Base-by-base conservation (phyloP, 2,329 filamentous ascomycete genomes). In the Talaromyces atroroseus region DNA sequence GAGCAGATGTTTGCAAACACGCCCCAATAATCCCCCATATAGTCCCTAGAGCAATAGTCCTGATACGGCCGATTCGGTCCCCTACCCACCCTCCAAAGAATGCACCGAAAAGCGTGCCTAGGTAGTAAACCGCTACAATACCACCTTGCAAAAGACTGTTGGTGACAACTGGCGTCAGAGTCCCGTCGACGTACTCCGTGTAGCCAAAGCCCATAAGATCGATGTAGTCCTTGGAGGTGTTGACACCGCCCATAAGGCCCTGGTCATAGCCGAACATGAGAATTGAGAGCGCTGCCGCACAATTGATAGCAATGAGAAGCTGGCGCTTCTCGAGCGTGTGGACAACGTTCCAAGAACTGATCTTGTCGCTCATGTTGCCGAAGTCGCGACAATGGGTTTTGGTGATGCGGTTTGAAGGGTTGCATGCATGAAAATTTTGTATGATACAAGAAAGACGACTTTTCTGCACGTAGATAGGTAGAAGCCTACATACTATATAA, bases 211-310 rank as follows among this genome's bases (percentile, higher is more conserved):
- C 78, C 84, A 89, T 88, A 10, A 82, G 71, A 38, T 82, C 74
- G 51, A 85, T 81, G 64, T 88, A 89, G 66, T 87, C 72, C 50
- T 79, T 79, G 40, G 83, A 78, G 48, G 82, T 84, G 69, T 88
- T 88, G 12, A 88, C 84, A 56, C 85, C 85, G 18, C 81, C 81
- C 77, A 80, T 80, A 72, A 80, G 75, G 32, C 75, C 58, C 58
- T 77, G 74, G 50, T 77, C 83, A 79, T 85, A 77, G 51, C 76
- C 85, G 62, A 87, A 87, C 75, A 88, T 87, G 68, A 87, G 84
- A 60, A 87, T 88, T 14, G 83, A 86, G 14, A 88, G 68, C 1
- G 77, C 84, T 1, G 85, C 84, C 14, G 87, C 74, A 49, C 77
- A 79, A 66, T 87, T 87, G 69, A 88, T 81, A 38, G 80, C 80